A percentile compares a stretch with the other conserved stretches of the same genome.
These are phyloP conservation scores for Nepenthes alata DNA, from an alignment of 179 eudicot species.

Conservation along the genomic window DNA sequence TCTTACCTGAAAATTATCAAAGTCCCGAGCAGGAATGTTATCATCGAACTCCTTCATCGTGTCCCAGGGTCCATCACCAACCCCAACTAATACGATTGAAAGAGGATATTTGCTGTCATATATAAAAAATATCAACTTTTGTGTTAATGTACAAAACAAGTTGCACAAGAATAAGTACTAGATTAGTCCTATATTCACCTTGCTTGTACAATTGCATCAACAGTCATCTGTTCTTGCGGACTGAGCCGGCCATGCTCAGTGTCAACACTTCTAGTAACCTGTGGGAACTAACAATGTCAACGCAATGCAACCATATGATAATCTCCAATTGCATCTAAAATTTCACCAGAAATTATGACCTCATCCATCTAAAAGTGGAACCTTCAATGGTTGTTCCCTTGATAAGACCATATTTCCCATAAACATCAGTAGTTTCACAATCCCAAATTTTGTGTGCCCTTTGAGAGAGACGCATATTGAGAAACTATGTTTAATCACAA, in stretches of 20 bases:
- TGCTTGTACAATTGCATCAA: conserved; percentile 85
- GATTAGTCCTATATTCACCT: conserved; percentile 30
- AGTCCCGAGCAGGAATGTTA: conserved; percentile 88
- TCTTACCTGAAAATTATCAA: conserved; percentile 91
- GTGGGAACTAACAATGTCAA: conserved; percentile 3
- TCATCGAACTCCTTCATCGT: conserved; percentile 98
- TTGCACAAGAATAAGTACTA: background rate
- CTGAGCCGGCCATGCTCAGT: conserved; percentile 62
- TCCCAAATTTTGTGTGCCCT: too few relatives aligned
- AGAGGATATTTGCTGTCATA: conserved; percentile 45
- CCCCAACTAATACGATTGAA: conserved; percentile 87
- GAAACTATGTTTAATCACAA: too few relatives aligned
- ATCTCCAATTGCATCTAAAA: background rate
- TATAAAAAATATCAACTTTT: conserved; percentile 9
- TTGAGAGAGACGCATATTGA: too few relatives aligned
- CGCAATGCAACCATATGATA: background rate
- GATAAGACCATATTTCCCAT: too few relatives aligned
- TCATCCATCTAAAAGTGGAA: too few relatives aligned
- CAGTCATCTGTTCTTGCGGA: conserved; percentile 68
- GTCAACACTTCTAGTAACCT: conserved; percentile 96
- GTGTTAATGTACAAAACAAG: background rate
- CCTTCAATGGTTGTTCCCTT: too few relatives aligned
- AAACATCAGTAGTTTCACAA: too few relatives aligned
- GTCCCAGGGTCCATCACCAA: conserved; percentile 99
- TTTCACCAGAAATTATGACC: too few relatives aligned